Evolutionary conservation across 495 filamentous ascomycete species (phyloP).

Genomic region (Alectoria sarmentosa): DNA sequence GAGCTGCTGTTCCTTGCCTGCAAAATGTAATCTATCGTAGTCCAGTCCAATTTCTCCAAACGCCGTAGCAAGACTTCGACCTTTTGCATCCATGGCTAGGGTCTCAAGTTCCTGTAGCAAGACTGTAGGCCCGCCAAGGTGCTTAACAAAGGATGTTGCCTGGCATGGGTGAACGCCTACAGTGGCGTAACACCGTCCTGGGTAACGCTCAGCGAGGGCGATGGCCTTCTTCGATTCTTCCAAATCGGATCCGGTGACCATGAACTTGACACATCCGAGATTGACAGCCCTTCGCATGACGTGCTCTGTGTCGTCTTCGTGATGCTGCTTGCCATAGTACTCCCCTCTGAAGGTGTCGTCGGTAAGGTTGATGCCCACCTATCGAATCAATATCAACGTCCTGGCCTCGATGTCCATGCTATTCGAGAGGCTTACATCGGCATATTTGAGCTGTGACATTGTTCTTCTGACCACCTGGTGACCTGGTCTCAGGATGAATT

Average conservation of each 20-base stretch:
- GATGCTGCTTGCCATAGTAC: conserved; percentile 75
- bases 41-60: conserved; percentile 96
- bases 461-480: not conserved
- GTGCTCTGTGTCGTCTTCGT: conserved; percentile 69
- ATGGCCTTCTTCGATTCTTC: conserved; percentile 69
- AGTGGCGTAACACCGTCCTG: conserved; percentile 76
- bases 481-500: not conserved
- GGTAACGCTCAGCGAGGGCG: conserved; percentile 61
- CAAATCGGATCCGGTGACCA: conserved; percentile 90
- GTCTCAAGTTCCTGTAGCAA: conserved; percentile 53
- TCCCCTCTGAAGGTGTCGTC: conserved; percentile 78
- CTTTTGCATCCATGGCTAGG: conserved; percentile 44
- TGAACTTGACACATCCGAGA: conserved; percentile 77
- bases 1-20: conserved; percentile 66
- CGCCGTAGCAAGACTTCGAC: conserved; percentile 55
- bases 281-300: conserved; percentile 69
- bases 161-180: conserved; percentile 90
- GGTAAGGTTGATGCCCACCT: conserved; percentile 90
- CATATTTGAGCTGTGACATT: conserved; percentile 36
- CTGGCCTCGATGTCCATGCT: not conserved
- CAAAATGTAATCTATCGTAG: conserved; percentile 83
- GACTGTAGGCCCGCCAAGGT: conserved; percentile 48
- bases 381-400: not conserved
- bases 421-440: conserved; percentile 45
- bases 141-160: conserved; percentile 57